A percentile compares a stretch with the other conserved stretches of the same genome.
Conservation (phyloP, 495 filamentous ascomycete genomes). For the Penicillium riverlandense region DNA sequence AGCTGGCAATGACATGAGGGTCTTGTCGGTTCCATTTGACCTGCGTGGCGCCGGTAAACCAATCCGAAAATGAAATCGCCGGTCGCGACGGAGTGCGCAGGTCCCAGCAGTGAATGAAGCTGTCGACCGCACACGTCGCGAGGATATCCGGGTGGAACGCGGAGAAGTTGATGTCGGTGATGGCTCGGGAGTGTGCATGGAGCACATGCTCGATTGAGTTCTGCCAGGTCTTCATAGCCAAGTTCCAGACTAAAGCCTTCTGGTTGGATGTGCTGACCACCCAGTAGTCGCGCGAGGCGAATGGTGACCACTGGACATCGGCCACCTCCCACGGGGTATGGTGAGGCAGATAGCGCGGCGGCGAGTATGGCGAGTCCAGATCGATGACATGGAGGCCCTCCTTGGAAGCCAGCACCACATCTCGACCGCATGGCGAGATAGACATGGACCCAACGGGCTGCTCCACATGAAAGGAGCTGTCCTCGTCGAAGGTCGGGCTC, state of each 20-base stretch:
- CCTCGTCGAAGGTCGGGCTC: slow-evolving; percentile 78
- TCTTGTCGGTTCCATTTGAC: slow-evolving; percentile 94
- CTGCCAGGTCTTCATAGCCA: slow-evolving; percentile 64
- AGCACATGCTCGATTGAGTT: slow-evolving; percentile 85
- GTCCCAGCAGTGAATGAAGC: slow-evolving; percentile 92
- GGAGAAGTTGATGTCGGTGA: slow-evolving; percentile 95
- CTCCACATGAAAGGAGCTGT: slow-evolving; percentile 77
- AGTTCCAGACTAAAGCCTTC: slow-evolving; percentile 91
- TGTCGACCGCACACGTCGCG: slow-evolving; percentile 88
- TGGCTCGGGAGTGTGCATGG: slow-evolving; percentile 81
- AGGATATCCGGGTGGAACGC: slow-evolving; percentile 85
- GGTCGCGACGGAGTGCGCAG: slow-evolving; percentile 68
- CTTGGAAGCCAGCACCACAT: slow-evolving; percentile 83
- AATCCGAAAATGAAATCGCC: slow-evolving; percentile 80
- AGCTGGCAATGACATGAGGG: slow-evolving; percentile 76
- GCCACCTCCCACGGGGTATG: slow-evolving; percentile 90
- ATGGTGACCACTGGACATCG: slow-evolving; percentile 98
- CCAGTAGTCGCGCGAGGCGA: slow-evolving; percentile 84
- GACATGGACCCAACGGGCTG: slow-evolving; percentile 69
- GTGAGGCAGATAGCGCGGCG: slow-evolving; percentile 78
- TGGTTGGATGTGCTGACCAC: slow-evolving; percentile 91
- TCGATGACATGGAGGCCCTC: slow-evolving; percentile 90
- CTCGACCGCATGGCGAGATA: slow-evolving; percentile 87
- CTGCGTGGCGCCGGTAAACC: slow-evolving; percentile 90
- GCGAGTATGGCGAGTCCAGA: slow-evolving; percentile 83